These are phyloP conservation scores for Allium fistulosum DNA, from an alignment of 106 monocot species.

Conservation along the genomic window DNA sequence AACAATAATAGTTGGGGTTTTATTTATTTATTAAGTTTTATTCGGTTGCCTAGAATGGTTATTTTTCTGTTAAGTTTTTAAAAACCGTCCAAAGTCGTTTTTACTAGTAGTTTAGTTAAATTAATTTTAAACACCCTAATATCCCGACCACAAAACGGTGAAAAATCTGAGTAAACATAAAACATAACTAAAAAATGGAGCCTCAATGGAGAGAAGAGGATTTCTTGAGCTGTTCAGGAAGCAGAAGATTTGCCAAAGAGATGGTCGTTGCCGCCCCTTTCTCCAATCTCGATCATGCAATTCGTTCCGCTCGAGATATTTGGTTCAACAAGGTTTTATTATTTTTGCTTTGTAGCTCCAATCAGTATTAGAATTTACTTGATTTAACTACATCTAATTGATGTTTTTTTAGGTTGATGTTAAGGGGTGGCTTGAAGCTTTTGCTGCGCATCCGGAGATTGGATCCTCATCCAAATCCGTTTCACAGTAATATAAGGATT, in stretches of 20 bases:
- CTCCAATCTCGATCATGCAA: conserved; percentile 39
- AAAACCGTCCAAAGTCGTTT: too few species aligned
- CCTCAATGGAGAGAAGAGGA: conserved; percentile 12
- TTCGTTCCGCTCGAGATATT: conserved; percentile 42
- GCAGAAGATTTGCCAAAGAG: conserved; percentile 44
- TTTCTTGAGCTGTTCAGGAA: conserved; percentile 43
- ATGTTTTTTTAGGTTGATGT: conserved; percentile 36
- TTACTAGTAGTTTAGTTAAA: too few species aligned
- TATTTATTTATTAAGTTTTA: too few species aligned
- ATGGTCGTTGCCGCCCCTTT: conserved; percentile 48
- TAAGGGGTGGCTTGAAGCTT: conserved; percentile 53
- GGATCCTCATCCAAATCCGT: conserved; percentile 42
- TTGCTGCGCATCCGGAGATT: conserved; percentile 56
- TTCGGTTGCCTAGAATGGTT: too few species aligned
- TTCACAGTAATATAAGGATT: conserved; percentile 21
- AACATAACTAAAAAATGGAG: conserved; percentile 10
- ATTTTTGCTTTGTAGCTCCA: neutral
- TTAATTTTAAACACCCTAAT: too few species aligned
- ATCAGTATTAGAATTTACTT: neutral
- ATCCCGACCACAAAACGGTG: too few species aligned
- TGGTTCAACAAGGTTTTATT: conserved; percentile 44
- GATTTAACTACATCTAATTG: neutral
- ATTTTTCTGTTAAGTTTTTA: too few species aligned
- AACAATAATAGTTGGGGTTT: too few species aligned
- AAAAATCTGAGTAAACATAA: too few species aligned